A percentile compares a stretch with the other conserved stretches of the same genome.
phyloP scores from a whole-genome alignment of 1,284 basidiomycete genomes.

The Cryptococcus depauperatus region DNA sequence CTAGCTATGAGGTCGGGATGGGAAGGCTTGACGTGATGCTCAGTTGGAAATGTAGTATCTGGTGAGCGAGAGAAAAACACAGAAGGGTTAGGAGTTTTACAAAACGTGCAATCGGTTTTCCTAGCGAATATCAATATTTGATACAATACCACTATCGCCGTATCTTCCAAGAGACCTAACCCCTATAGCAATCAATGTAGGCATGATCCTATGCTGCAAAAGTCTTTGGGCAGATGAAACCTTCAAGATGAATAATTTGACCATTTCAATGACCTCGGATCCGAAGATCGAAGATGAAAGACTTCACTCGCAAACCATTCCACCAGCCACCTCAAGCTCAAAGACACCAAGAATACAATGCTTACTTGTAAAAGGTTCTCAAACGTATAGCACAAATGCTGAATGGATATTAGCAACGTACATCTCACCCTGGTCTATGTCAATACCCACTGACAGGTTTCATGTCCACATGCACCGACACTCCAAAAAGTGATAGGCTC shows the following conservation, averaged over 20 bases:
- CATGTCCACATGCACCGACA: conserved; percentile 81
- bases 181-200: background rate
- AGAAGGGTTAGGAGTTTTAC: conserved; percentile 78
- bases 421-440: background rate
- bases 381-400: conserved; percentile 81
- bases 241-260: no score
- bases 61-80: conserved; percentile 74
- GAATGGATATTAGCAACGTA: conserved; percentile 9
- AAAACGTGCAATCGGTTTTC: conserved; percentile 86
- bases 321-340: no score
- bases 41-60: conserved; percentile 58
- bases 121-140: conserved; percentile 17
- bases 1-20: conserved; percentile 36
- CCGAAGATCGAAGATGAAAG: no score
- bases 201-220: background rate
- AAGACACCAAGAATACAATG: no score
- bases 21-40: conserved; percentile 50
- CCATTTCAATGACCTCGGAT: no score
- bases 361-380: conserved; percentile 77
- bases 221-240: background rate
- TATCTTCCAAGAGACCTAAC: background rate
- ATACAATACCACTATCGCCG: background rate
- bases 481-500: conserved; percentile 88
- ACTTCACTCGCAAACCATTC: no score
- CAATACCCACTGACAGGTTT: conserved; percentile 44